These are phyloP conservation scores for Candida andamanensis DNA, from an alignment of 805 yeast genomes.

Conservation along the genomic window DNA sequence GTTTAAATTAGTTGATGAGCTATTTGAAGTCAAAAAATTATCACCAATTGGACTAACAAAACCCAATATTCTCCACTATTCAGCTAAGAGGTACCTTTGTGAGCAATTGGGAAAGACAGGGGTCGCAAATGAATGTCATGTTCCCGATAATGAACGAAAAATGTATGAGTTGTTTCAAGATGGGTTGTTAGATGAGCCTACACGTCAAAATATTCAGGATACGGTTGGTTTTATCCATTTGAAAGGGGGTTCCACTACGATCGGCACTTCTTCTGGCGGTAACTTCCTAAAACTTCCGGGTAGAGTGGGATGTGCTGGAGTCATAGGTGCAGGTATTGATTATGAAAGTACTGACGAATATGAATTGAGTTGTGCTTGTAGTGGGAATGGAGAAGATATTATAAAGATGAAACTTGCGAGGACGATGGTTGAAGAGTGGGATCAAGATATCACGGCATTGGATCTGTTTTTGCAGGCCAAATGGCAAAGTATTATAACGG, in stretches of 20 bases:
- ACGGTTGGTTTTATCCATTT: constrained; percentile 40
- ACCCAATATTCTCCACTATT: constrained; percentile 26
- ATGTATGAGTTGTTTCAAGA: constrained; percentile 7
- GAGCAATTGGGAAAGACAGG: constrained; percentile 3
- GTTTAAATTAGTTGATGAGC: constrained; percentile 18
- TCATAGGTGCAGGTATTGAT: constrained; percentile 43
- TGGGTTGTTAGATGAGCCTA: constrained; percentile 5
- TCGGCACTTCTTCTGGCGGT: constrained; percentile 51
- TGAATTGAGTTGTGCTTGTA: constrained; percentile 36
- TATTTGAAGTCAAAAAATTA: constrained; percentile 12
- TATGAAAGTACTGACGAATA: constrained; percentile 12
- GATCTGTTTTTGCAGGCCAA: background rate
- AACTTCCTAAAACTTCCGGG: constrained; percentile 46
- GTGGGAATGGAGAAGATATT: constrained; percentile 58
- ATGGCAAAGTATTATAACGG: constrained; percentile 1
- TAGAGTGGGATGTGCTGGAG: constrained; percentile 51
- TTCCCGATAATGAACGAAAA: constrained; percentile 4
- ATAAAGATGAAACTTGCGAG: constrained; percentile 39
- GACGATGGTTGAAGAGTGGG: constrained; percentile 10
- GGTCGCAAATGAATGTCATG: background rate
- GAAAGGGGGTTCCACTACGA: constrained; percentile 9
- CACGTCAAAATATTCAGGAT: constrained; percentile 24
- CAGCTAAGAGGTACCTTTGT: constrained; percentile 2
- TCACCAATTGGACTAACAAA: constrained; percentile 25
- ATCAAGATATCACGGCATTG: background rate